A percentile compares a stretch with the other conserved stretches of the same genome.
phyloP scores from a whole-genome alignment of 2,329 filamentous ascomycete species.

The Periconia digitata region DNA sequence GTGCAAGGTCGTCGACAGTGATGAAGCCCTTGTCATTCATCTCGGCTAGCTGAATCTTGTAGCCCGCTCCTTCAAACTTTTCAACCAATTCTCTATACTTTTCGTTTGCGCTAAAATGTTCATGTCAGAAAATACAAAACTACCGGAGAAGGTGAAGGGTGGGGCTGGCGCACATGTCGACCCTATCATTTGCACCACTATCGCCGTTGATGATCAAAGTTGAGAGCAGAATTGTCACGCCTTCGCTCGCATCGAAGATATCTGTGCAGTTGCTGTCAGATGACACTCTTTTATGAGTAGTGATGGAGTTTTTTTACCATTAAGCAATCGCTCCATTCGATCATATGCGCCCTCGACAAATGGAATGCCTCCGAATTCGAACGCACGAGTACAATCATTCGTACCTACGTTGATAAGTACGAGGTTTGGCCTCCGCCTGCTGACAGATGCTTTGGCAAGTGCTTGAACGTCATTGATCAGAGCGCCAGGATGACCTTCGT shows the following conservation, averaged over 20 bases:
- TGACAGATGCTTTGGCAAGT: neutral
- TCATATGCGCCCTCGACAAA: slow-evolving; percentile 7
- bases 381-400: slow-evolving; percentile 11
- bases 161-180: too few species aligned
- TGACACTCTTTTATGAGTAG: neutral
- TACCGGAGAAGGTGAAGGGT: too few species aligned
- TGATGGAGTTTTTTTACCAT: slow-evolving; percentile 1
- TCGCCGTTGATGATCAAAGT: slow-evolving; percentile 10
- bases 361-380: neutral
- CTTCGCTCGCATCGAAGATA: slow-evolving; percentile 1
- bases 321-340: slow-evolving; percentile 11
- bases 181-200: slow-evolving; percentile 2
- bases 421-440: slow-evolving; percentile 12
- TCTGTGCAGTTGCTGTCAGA: neutral
- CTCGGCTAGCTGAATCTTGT: slow-evolving; percentile 14
- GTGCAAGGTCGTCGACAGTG: neutral
- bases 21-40: slow-evolving; percentile 16
- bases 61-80: slow-evolving; percentile 3
- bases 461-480: slow-evolving; percentile 2
- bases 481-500: slow-evolving; percentile 13
- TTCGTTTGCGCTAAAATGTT: slow-evolving; percentile 10
- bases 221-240: slow-evolving; percentile 13
- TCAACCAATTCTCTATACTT: slow-evolving; percentile 7
- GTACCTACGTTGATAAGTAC: slow-evolving; percentile 17
- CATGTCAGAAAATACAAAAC: too few species aligned